These are phyloP conservation scores for Daldinia concentrica DNA, from an alignment of 495 filamentous ascomycete genomes.

Conservation along the genomic window DNA sequence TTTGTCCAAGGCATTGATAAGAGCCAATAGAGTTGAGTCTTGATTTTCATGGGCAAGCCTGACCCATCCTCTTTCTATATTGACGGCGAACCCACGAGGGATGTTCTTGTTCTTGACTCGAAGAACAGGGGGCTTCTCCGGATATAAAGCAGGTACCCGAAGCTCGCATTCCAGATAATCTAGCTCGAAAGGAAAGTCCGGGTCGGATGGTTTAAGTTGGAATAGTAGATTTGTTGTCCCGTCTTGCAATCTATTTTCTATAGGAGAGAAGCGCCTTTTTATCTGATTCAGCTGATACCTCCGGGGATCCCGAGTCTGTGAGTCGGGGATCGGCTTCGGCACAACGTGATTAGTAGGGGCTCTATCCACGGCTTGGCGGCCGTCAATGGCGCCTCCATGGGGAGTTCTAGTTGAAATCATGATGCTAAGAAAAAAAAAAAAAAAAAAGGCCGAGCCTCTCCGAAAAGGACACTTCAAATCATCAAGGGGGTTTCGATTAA, in stretches of 20 bases:
- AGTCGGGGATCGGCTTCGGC: constrained; percentile 70
- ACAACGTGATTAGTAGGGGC: constrained; percentile 60
- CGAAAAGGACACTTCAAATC: neutral
- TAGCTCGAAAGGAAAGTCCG: constrained; percentile 85
- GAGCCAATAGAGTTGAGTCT: constrained; percentile 68
- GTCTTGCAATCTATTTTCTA: constrained; percentile 61
- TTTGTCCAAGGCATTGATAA: constrained; percentile 78
- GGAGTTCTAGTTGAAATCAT: constrained; percentile 45
- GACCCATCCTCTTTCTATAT: constrained; percentile 83
- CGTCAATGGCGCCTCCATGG: constrained; percentile 38
- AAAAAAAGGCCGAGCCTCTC: neutral
- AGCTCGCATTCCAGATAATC: constrained; percentile 75
- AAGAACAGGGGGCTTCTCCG: constrained; percentile 64
- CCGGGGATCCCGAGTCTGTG: constrained; percentile 73
- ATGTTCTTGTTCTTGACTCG: constrained; percentile 79
- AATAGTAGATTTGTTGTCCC: constrained; percentile 68
- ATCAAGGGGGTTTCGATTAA: neutral
- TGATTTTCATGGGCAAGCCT: constrained; percentile 66
- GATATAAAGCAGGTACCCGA: constrained; percentile 72
- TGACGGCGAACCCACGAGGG: constrained; percentile 79
- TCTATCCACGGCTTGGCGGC: constrained; percentile 53
- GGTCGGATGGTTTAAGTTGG: constrained; percentile 79
- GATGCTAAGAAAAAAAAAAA: neutral
- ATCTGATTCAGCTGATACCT: constrained; percentile 82
- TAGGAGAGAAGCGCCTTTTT: constrained; percentile 72